phyloP scores from a whole-genome alignment of 305 asterid species.

The Fraxinus latifolia region DNA sequence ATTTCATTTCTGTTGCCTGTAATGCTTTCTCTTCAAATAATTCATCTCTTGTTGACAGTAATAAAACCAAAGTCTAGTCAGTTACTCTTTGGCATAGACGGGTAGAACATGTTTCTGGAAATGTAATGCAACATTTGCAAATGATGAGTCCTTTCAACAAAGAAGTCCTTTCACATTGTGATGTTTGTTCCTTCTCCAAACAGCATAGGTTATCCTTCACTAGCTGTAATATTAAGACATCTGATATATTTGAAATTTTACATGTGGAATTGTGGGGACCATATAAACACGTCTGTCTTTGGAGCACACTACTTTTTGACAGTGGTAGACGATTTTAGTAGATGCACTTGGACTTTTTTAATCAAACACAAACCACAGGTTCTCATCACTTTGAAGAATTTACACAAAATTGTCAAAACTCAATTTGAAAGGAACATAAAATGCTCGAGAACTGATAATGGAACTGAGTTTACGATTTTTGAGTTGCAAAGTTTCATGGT shows the following conservation, averaged over 20 bases:
- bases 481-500: too few relatives aligned
- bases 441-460: background rate
- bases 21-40: too few relatives aligned
- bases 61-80: background rate
- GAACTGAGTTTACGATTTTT: background rate
- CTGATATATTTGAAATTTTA: background rate
- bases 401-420: background rate
- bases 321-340: background rate
- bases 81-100: background rate
- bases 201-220: background rate
- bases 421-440: background rate
- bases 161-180: too few relatives aligned
- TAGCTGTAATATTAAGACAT: background rate
- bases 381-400: background rate
- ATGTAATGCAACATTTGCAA: background rate
- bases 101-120: background rate
- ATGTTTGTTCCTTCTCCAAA: background rate
- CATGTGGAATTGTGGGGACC: background rate
- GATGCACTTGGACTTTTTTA: background rate
- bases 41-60: too few relatives aligned
- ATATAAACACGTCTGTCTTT: background rate
- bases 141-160: too few relatives aligned
- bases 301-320: background rate
- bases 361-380: background rate
- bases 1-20: background rate